Evolutionary conservation across 768 basidiomycete genomes (phyloP).

Genomic region (Panus rudis): DNA sequence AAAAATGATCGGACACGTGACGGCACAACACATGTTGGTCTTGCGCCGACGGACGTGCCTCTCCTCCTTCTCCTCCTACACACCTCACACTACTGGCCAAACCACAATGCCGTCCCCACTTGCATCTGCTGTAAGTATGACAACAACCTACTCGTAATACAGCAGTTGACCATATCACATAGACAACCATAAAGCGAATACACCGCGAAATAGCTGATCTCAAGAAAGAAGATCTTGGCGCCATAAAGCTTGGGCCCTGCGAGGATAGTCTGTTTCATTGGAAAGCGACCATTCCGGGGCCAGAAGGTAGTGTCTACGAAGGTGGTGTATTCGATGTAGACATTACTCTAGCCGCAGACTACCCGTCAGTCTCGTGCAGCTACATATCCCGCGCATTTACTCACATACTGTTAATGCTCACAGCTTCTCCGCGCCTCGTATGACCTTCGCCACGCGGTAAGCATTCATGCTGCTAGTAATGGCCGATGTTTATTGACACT

Average conservation of each 20-base stretch:
- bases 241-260: slow-evolving; percentile 59
- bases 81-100: neutral
- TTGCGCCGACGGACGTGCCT: neutral
- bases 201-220: slow-evolving; percentile 76
- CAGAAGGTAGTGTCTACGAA: slow-evolving; percentile 77
- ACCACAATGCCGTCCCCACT: slow-evolving; percentile 13
- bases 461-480: slow-evolving; percentile 12
- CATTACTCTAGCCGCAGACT: slow-evolving; percentile 61
- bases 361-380: slow-evolving; percentile 51
- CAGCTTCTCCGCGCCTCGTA: slow-evolving; percentile 76
- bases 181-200: slow-evolving; percentile 77
- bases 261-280: slow-evolving; percentile 64
- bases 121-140: neutral
- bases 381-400: slow-evolving; percentile 2
- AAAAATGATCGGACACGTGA: no score
- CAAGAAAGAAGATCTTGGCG: slow-evolving; percentile 76
- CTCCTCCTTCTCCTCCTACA: neutral
- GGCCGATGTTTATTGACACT: slow-evolving; percentile 3
- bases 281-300: slow-evolving; percentile 75
- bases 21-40: no score
- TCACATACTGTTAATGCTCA: slow-evolving; percentile 1
- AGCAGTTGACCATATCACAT: neutral
- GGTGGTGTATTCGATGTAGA: slow-evolving; percentile 69
- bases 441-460: slow-evolving; percentile 68
- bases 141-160: no score